Evolutionary conservation across 169 alveolate species (phyloP).

Genomic region (Eimeria praecox): DNA sequence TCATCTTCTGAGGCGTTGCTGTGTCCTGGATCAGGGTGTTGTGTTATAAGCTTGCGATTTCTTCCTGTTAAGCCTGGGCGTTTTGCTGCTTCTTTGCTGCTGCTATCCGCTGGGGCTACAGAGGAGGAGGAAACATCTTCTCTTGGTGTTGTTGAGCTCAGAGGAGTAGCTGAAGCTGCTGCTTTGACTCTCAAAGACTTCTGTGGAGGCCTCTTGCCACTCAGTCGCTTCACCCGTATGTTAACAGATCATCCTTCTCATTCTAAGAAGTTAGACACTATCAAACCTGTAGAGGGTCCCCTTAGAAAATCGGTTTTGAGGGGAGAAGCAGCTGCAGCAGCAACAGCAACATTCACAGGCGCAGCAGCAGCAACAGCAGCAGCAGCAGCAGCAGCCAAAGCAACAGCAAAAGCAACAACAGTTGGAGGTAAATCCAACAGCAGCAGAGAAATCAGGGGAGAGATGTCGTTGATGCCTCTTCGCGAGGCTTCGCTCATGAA

Average conservation of each 20-base stretch:
- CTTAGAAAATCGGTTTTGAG: no score
- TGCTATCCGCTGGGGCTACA: not conserved
- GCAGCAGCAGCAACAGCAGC: not conserved
- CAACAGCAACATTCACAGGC: not conserved
- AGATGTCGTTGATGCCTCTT: no score
- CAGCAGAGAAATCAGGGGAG: not conserved
- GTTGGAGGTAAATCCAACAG: not conserved
- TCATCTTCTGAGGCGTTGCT: not conserved
- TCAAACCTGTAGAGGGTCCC: no score
- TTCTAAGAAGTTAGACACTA: no score
- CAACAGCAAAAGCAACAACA: not conserved
- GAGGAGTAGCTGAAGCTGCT: slow-evolving; percentile 50
- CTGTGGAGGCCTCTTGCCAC: slow-evolving; percentile 23
- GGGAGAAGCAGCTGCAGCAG: not conserved
- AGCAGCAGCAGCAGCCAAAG: not conserved
- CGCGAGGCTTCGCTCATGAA: not conserved
- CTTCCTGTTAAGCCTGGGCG: slow-evolving; percentile 2
- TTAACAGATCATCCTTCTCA: no score
- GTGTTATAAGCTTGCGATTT: slow-evolving; percentile 1
- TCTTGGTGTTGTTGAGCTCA: slow-evolving; percentile 14
- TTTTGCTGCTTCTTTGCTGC: slow-evolving; percentile 30
- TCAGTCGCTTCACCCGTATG: not conserved
- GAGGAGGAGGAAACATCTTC: not conserved
- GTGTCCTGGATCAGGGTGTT: not conserved
- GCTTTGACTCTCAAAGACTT: slow-evolving; percentile 43